phyloP scores from a whole-genome alignment of 1,284 basidiomycete genomes.

The Malassezia caprae region DNA sequence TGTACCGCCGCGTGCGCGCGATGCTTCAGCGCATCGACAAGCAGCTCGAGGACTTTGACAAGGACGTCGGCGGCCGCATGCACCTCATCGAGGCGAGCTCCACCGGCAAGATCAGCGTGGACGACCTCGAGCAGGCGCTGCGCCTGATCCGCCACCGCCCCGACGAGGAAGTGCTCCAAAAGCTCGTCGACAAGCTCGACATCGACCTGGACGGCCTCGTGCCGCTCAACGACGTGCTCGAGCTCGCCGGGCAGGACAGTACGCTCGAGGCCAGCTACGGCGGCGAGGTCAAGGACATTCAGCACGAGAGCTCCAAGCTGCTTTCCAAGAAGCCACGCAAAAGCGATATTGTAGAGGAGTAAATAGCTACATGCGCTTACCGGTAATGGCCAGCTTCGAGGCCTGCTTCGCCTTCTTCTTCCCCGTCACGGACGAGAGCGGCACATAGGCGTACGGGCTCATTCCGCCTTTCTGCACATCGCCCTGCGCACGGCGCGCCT shows the following conservation, averaged over 20 bases:
- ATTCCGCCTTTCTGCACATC: constrained; percentile 62
- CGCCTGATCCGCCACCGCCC: constrained; percentile 85
- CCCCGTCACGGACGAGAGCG: constrained; percentile 33
- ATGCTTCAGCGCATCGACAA: constrained; percentile 94
- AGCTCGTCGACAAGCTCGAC: constrained; percentile 84
- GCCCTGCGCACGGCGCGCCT: constrained; percentile 34
- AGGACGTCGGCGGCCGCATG: constrained; percentile 66
- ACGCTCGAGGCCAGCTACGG: constrained; percentile 42
- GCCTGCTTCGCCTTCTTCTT: constrained; percentile 24
- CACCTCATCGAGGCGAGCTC: constrained; percentile 88
- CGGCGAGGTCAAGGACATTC: constrained; percentile 34
- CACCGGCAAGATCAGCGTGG: constrained; percentile 80
- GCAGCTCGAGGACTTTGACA: constrained; percentile 83
- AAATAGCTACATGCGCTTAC: neutral
- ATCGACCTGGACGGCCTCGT: constrained; percentile 92
- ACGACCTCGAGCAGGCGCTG: constrained; percentile 80
- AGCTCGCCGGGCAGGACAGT: constrained; percentile 45
- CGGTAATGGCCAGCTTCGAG: constrained; percentile 11
- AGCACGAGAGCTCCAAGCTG: constrained; percentile 22
- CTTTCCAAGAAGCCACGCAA: constrained; percentile 28
- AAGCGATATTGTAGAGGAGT: constrained; percentile 33
- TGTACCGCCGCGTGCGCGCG: constrained; percentile 84
- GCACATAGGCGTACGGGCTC: constrained; percentile 79
- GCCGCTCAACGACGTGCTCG: constrained; percentile 49
- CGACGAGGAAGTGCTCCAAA: constrained; percentile 77